Percentiles rank a stretch among this genome's conserved stretches.
phyloP scores from a whole-genome alignment of 176 grass and related monocot species.

The Eragrostis curvula region DNA sequence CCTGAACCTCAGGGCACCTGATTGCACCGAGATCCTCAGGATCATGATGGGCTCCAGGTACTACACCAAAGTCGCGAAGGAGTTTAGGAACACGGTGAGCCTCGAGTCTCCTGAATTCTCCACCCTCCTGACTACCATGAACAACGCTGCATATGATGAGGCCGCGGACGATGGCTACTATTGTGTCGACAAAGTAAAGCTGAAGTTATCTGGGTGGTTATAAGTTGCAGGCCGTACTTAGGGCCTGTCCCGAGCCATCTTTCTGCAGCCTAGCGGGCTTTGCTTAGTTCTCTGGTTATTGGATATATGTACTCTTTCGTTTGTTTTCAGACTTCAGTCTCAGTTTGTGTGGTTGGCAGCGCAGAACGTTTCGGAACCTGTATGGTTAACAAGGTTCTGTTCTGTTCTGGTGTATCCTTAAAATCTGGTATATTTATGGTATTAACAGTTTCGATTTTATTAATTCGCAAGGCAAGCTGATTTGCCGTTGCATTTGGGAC shows the following conservation, averaged over 20 bases:
- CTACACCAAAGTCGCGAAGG: constrained; percentile 7
- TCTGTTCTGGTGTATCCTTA: neutral
- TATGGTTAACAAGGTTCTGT: neutral
- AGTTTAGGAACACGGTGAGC: constrained; percentile 21
- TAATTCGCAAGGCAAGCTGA: neutral
- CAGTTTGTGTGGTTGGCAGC: neutral
- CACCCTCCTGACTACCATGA: constrained; percentile 45
- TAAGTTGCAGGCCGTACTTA: neutral
- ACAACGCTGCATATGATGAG: constrained; percentile 15
- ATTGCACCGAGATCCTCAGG: constrained; percentile 3
- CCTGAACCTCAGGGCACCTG: constrained; percentile 14
- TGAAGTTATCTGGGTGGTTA: constrained; percentile 21
- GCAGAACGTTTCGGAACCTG: neutral
- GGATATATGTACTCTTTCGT: neutral
- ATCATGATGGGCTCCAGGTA: constrained; percentile 34
- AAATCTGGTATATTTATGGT: neutral
- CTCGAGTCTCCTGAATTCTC: constrained; percentile 51
- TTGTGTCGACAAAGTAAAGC: constrained; percentile 52
- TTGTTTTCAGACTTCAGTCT: neutral
- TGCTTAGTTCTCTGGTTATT: constrained; percentile 4
- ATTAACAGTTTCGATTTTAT: neutral
- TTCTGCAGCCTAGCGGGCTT: neutral
- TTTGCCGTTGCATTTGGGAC: neutral
- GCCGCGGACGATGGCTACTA: constrained; percentile 31
- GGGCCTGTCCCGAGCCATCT: neutral